A percentile compares a stretch with the other conserved stretches of the same genome.
phyloP scores from a whole-genome alignment of 345 rosid genomes.

The Carallia pectinifolia region DNA sequence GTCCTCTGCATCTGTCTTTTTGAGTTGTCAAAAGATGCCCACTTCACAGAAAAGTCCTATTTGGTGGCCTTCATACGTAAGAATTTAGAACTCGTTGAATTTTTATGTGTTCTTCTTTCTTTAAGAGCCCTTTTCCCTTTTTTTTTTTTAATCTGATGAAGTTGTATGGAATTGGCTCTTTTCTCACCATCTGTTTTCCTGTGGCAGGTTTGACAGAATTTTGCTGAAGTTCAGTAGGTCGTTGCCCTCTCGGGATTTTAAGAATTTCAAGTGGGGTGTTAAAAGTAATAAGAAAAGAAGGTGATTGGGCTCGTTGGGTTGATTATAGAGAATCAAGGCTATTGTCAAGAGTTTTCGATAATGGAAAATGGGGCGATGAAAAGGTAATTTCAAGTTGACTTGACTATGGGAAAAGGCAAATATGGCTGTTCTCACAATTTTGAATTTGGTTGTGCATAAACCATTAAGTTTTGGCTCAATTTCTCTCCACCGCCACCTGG shows the following conservation, averaged over 20 bases:
- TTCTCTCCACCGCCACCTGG: too few species aligned
- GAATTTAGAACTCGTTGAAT: background rate
- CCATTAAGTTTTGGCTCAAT: too few species aligned
- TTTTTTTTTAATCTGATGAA: background rate
- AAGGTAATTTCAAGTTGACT: background rate
- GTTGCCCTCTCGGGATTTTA: background rate
- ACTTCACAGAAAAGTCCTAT: constrained; percentile 5
- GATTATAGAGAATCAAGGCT: background rate
- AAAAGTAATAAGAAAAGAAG: background rate
- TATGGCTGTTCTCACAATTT: background rate
- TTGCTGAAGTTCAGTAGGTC: background rate
- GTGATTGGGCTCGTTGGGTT: constrained; percentile 4
- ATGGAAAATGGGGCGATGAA: background rate
- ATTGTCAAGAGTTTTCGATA: background rate
- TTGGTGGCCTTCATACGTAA: constrained; percentile 7
- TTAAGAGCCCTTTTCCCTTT: background rate
- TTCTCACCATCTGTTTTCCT: background rate
- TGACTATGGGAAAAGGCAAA: background rate
- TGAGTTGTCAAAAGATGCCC: constrained; percentile 43
- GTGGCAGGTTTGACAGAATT: background rate
- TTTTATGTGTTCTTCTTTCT: background rate
- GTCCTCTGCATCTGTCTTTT: constrained; percentile 18
- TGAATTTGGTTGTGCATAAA: too few species aligned
- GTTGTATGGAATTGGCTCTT: background rate
- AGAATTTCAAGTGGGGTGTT: background rate